Base-by-base conservation (phyloP, 192 early-diverging fungal species). In the Blastocladiella britannica region DNA sequence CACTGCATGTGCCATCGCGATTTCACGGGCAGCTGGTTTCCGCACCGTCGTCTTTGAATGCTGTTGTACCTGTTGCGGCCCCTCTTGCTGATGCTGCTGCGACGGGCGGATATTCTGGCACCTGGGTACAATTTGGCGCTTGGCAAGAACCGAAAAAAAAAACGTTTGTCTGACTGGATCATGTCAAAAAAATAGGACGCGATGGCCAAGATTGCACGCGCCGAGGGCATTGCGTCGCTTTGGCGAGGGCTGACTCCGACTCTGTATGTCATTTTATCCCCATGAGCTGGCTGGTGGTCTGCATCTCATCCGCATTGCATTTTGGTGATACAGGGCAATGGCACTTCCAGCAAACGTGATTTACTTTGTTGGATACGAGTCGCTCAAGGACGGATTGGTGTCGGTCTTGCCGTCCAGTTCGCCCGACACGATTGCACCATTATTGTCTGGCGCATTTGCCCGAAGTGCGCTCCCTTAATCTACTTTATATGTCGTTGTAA, bases 281-380 rank as follows among this genome's bases (percentile, higher is more conserved):
- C 24, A 3, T 27, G 24, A 3, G 51, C 4, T 31, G 7, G 15
- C 18, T 53, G 4, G 30, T 26, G 20, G 7, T 7, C 0, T 53
- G 29, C 26, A 7, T n/a, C 9, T 29, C 37, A 54, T 26, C 7
- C 18, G 7, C 3, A 8, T 26, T 15, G 26, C n/a, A n/a, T n/a
- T n/a, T n/a, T n/a, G n/a, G n/a, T n/a, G 29, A n/a, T 5, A 4
- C 37, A 59, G 53, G 15, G 72, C 83, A 27, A 90, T 93, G 76
- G 89, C 89, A 4, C 75, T 87, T 1, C 93, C 93, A 0, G 80
- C 88, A 1, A 93, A 89, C 0, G 80, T 91, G 27, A 80, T 94
- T 26, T 97, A 97, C 65, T 97, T 90, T 72, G 80, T 89, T 3
- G 93, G 91, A 8, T 97, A 97, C 63, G 93, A 97, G 66, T 73